Percentiles rank a stretch among this genome's conserved stretches.
These are phyloP conservation scores for Raddia distichophylla DNA, from an alignment of 176 grass and related monocot species.

Conservation along the genomic window DNA sequence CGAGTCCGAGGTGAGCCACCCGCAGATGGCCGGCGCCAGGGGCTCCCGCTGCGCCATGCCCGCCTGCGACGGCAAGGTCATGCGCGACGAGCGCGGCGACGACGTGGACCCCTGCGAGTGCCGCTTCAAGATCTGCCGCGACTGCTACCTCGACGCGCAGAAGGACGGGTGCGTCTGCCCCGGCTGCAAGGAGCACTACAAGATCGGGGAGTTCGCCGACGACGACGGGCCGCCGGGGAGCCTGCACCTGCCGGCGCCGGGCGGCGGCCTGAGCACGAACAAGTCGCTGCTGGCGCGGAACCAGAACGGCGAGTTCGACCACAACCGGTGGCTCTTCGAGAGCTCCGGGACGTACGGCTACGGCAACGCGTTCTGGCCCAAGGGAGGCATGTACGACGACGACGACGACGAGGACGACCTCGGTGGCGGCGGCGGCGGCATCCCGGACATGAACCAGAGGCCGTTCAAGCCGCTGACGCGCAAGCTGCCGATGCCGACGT, in stretches of 20 bases:
- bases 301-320: constrained; percentile 90
- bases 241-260: constrained; percentile 64
- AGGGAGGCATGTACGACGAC: constrained; percentile 67
- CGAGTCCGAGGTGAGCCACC: constrained; percentile 73
- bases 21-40: constrained; percentile 84
- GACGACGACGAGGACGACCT: constrained; percentile 48
- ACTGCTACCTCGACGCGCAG: constrained; percentile 91
- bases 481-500: constrained; percentile 78
- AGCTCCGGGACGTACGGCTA: constrained; percentile 94
- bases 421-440: constrained; percentile 37
- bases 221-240: constrained; percentile 56
- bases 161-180: constrained; percentile 76
- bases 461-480: constrained; percentile 91
- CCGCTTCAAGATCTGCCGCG: constrained; percentile 92
- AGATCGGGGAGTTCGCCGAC: constrained; percentile 78
- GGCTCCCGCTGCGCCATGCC: constrained; percentile 78
- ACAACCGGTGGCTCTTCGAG: constrained; percentile 96
- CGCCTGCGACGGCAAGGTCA: constrained; percentile 83
- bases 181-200: constrained; percentile 96
- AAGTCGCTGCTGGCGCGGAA: constrained; percentile 68
- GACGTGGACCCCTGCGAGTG: constrained; percentile 90
- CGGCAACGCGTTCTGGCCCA: constrained; percentile 80
- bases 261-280: constrained; percentile 32
- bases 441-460: constrained; percentile 57
- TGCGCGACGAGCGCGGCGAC: constrained; percentile 78